Percentiles rank a stretch among this genome's conserved stretches.
phyloP scores from a whole-genome alignment of 2,329 filamentous ascomycete genomes.

The Trichocomaceae sp. region DNA sequence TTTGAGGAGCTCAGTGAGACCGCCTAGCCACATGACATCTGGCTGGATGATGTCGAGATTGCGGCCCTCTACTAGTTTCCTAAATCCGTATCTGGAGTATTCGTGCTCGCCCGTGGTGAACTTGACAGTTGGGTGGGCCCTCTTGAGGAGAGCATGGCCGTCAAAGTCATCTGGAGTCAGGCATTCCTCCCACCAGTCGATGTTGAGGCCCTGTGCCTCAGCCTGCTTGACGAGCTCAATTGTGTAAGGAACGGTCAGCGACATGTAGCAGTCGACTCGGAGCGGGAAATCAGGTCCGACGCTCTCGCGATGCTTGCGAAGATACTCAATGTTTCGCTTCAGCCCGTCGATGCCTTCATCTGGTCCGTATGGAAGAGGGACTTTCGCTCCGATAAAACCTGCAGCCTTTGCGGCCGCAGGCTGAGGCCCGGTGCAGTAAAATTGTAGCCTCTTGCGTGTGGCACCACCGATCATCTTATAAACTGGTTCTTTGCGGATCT shows the following conservation, averaged over 20 bases:
- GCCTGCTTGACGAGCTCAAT: slow-evolving; percentile 83
- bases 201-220: slow-evolving; percentile 70
- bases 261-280: slow-evolving; percentile 98
- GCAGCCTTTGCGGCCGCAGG: slow-evolving; percentile 72
- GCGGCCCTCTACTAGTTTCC: slow-evolving; percentile 83
- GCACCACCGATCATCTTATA: slow-evolving; percentile 91
- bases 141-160: slow-evolving; percentile 82
- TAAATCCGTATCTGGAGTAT: slow-evolving; percentile 89
- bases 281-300: slow-evolving; percentile 87
- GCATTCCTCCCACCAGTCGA: slow-evolving; percentile 98
- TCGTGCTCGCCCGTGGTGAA: slow-evolving; percentile 97
- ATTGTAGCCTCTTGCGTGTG: slow-evolving; percentile 74
- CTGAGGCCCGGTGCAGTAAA: slow-evolving; percentile 91
- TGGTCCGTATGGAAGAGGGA: slow-evolving; percentile 81
- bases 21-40: slow-evolving; percentile 96
- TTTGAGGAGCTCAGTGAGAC: slow-evolving; percentile 84
- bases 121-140: slow-evolving; percentile 80
- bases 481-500: slow-evolving; percentile 85
- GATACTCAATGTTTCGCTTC: slow-evolving; percentile 82
- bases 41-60: slow-evolving; percentile 93
- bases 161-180: slow-evolving; percentile 86
- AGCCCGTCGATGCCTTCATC: slow-evolving; percentile 78
- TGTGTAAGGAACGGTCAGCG: slow-evolving; percentile 83
- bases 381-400: slow-evolving; percentile 88
- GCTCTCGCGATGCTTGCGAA: slow-evolving; percentile 73